Base-by-base conservation (phyloP, 2,329 filamentous ascomycete genomes). In the Fusarium dimerum region DNA sequence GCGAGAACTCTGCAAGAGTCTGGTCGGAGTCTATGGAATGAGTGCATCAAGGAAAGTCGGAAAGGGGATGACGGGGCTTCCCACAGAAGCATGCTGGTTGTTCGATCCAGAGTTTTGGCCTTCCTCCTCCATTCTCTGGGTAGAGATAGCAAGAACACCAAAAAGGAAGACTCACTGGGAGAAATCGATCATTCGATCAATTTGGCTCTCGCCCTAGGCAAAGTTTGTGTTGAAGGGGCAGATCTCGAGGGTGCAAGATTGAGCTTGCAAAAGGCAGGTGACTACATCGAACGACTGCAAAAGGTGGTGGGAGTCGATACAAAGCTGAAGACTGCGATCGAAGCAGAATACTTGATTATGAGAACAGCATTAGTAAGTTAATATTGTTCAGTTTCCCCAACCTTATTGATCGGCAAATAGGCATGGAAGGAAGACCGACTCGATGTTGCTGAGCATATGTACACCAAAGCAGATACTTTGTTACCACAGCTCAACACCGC, bases 361-460 rank as follows among this genome's bases (percentile, higher is more conserved):
- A 80, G 89, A 32, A 84, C 84, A 38, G 78, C 80, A 32, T 68
- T 94, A 70, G 90, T 91, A 71, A 68, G 78, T 45, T 55, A 48
- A 2, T 40, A 60, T n/a, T 7, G 38, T 1, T 15, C 17, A 5
- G 20, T 5, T 53, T 52, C 11, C 26, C 20, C 40, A 10, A 34
- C 44, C 11, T 41, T 30, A 20, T 64, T 70, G 45, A 68, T 47
- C 2, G 11, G 3, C 15, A 16, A 36, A 10, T 43, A 93, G 90
- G 82, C 86, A 30, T 96, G 87, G 85, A 84, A 85, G 61, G 86
- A 92, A 65, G 78, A 83, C 40, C 82, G 87, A 40, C 76, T 88
- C 13, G 88, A 93, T 51, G 81, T 92, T 44, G 89, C 90, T 29
- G 90, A 96, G 49, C 84, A 90, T 68, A 84, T 94, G 77, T 92